A percentile compares a stretch with the other conserved stretches of the same genome.
These are phyloP conservation scores for Pythium phragmiticola DNA, from an alignment of 352 stramenopile genomes.

Conservation along the genomic window DNA sequence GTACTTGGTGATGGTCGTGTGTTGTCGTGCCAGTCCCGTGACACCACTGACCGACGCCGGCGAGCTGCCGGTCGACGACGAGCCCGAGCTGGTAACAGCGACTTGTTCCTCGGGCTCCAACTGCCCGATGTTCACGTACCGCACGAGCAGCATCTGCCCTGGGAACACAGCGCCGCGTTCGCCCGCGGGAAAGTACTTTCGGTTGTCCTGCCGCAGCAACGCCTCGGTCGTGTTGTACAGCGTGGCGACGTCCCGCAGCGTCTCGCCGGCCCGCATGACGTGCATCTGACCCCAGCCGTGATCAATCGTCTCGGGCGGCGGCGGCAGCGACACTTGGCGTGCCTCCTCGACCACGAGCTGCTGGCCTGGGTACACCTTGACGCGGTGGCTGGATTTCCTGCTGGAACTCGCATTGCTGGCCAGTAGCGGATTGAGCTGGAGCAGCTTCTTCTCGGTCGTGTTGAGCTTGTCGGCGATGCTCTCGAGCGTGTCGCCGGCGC, in stretches of 20 bases:
- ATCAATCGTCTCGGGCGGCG: conserved; percentile 76
- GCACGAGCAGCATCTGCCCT: conserved; percentile 76
- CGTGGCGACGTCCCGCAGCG: conserved; percentile 59
- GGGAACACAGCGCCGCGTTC: conserved; percentile 66
- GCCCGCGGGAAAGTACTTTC: conserved; percentile 71
- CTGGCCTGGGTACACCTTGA: conserved; percentile 71
- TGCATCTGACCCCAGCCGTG: conserved; percentile 86
- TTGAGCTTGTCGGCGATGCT: conserved; percentile 63
- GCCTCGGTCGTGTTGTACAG: conserved; percentile 84
- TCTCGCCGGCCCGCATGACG: conserved; percentile 65
- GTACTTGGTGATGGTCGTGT: conserved; percentile 62
- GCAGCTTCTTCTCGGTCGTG: conserved; percentile 52
- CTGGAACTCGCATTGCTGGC: conserved; percentile 14
- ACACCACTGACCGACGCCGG: conserved; percentile 8
- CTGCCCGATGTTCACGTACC: conserved; percentile 72
- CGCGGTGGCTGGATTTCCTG: conserved; percentile 34
- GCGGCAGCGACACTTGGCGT: conserved; percentile 62
- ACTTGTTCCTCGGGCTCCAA: conserved; percentile 41
- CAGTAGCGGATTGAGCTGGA: conserved; percentile 72
- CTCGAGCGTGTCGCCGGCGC: conserved; percentile 58
- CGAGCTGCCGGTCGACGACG: conserved; percentile 1
- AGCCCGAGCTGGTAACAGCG: neutral
- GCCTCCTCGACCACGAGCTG: conserved; percentile 76
- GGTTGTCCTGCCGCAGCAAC: conserved; percentile 79
- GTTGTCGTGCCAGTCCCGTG: conserved; percentile 28